Evolutionary conservation across 768 basidiomycete genomes (phyloP).

Genomic region (Lactarius sp.): DNA sequence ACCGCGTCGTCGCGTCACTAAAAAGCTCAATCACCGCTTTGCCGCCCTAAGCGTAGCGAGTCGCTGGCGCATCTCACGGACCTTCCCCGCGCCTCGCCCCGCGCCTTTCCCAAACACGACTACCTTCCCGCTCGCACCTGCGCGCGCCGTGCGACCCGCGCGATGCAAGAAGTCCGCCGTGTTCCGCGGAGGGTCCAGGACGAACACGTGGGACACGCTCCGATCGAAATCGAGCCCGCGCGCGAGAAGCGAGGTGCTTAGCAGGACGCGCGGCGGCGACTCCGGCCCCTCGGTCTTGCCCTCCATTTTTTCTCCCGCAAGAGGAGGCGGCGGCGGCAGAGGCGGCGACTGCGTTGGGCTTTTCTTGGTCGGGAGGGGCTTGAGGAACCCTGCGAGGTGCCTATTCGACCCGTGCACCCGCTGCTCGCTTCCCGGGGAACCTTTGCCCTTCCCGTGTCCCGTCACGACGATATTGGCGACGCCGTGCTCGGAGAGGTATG

Average conservation of each 20-base stretch:
- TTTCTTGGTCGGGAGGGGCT: conserved; percentile 31
- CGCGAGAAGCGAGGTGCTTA: conserved; percentile 88
- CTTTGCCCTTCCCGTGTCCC: background rate
- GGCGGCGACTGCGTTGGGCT: conserved; percentile 24
- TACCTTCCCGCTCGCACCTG: conserved; percentile 64
- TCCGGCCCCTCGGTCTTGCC: conserved; percentile 11
- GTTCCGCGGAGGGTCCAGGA: conserved; percentile 83
- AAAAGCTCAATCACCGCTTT: background rate
- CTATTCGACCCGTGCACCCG: conserved; percentile 21
- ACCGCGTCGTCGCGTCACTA: too few species aligned
- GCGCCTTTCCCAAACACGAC: conserved; percentile 70
- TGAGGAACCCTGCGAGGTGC: conserved; percentile 25
- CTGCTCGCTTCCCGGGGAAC: background rate
- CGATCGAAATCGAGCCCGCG: conserved; percentile 87
- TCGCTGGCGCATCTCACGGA: conserved; percentile 17
- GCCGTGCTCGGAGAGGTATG: conserved; percentile 15
- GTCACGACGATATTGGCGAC: conserved; percentile 18
- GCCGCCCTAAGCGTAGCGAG: conserved; percentile 7
- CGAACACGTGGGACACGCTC: conserved; percentile 75
- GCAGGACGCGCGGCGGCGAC: conserved; percentile 56
- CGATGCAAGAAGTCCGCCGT: conserved; percentile 91
- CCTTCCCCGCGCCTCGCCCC: conserved; percentile 52
- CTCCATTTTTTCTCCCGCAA: background rate
- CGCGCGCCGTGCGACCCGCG: conserved; percentile 78
- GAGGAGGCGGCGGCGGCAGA: conserved; percentile 9